phyloP scores from a whole-genome alignment of 176 grass and related monocot genomes.

The Aegilops speltoides region DNA sequence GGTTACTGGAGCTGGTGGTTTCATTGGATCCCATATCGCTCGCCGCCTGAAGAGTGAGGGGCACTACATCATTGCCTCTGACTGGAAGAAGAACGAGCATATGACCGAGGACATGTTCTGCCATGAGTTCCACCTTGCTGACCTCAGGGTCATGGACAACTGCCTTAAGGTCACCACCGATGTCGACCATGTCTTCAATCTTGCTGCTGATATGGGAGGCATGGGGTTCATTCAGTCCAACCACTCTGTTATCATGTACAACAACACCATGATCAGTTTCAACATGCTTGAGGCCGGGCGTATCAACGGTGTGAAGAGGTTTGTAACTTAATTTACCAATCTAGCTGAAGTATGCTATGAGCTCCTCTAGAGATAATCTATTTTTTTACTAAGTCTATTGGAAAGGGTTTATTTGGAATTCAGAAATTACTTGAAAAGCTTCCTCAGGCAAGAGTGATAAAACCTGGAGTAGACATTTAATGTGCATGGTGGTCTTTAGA shows the following conservation, averaged over 20 bases:
- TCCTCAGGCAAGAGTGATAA: background rate
- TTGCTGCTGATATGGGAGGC: constrained; percentile 61
- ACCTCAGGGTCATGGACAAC: constrained; percentile 66
- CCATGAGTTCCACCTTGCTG: constrained; percentile 75
- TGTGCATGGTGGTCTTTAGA: constrained; percentile 1
- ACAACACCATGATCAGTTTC: constrained; percentile 57
- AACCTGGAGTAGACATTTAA: background rate
- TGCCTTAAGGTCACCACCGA: constrained; percentile 46
- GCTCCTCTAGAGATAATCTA: background rate
- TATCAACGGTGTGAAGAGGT: constrained; percentile 48
- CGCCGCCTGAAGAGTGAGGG: constrained; percentile 66
- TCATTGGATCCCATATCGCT: constrained; percentile 72
- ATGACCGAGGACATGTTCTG: constrained; percentile 84
- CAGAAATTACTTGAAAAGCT: background rate
- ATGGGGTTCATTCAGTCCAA: constrained; percentile 64
- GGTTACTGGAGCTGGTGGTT: constrained; percentile 71
- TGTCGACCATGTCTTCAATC: constrained; percentile 56
- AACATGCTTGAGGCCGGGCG: constrained; percentile 61
- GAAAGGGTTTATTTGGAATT: background rate
- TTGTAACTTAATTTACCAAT: background rate
- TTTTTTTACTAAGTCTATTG: background rate
- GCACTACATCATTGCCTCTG: constrained; percentile 76
- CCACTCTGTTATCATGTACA: constrained; percentile 59
- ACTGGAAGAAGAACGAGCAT: constrained; percentile 90
- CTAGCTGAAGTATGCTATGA: background rate